Conservation (phyloP, 345 rosid species). For the Bruguiera sexangula region DNA sequence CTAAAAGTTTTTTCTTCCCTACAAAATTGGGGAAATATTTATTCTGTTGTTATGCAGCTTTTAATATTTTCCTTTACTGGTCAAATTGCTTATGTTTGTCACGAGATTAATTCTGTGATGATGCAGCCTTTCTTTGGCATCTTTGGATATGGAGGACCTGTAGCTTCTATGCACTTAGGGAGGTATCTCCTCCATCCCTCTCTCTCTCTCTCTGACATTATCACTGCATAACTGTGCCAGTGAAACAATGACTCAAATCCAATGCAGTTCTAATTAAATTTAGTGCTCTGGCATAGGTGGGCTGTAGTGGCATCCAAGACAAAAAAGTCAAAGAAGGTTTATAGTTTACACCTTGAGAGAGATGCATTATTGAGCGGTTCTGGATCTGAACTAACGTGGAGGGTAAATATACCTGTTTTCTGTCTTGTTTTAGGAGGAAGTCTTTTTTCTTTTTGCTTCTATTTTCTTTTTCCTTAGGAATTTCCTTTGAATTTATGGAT, state of each 20-base stretch:
- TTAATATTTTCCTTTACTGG: background rate
- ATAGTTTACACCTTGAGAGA: conserved; percentile 43
- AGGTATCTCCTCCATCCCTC: conserved; percentile 25
- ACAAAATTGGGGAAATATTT: background rate
- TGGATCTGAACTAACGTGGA: conserved; percentile 43
- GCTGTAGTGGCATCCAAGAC: conserved; percentile 68
- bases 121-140: conserved; percentile 59
- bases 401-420: conserved; percentile 33
- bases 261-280: background rate
- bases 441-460: background rate
- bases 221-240: background rate
- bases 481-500: too few species aligned
- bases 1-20: too few species aligned
- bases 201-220: background rate
- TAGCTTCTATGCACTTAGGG: conserved; percentile 61
- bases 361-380: conserved; percentile 43
- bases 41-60: background rate
- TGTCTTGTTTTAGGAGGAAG: background rate
- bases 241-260: background rate
- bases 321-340: conserved; percentile 51
- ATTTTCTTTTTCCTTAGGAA: background rate
- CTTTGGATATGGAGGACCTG: conserved; percentile 64
- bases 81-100: background rate
- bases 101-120: background rate
- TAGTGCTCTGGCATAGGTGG: conserved; percentile 29